Conservation (phyloP, 2,329 filamentous ascomycete genomes). For the Colletotrichum tabaci region DNA sequence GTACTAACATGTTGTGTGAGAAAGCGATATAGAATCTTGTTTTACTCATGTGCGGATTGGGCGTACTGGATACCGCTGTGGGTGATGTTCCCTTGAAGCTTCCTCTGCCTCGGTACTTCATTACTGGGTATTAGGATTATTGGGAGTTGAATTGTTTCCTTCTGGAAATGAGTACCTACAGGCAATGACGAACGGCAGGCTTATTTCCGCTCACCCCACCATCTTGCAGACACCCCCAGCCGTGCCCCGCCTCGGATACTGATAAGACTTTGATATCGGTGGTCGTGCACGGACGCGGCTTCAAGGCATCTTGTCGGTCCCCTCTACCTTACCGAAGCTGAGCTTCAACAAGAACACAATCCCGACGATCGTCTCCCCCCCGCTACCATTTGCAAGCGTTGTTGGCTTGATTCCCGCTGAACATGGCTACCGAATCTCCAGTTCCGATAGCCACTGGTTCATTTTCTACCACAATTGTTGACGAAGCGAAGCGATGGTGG, state of each 20-base stretch:
- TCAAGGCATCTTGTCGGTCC: constrained; percentile 6
- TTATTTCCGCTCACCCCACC: constrained; percentile 14
- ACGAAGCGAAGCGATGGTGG: constrained; percentile 42
- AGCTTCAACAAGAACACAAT: constrained; percentile 26
- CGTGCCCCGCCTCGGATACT: not conserved
- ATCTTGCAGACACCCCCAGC: constrained; percentile 7
- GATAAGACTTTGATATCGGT: constrained; percentile 20
- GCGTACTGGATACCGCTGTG: too few species aligned
- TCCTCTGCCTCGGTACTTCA: not conserved
- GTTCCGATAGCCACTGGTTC: constrained; percentile 1
- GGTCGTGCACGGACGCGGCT: constrained; percentile 24
- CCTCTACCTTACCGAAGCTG: constrained; percentile 21
- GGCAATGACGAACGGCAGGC: not conserved
- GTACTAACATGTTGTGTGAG: constrained; percentile 3
- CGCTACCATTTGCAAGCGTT: constrained; percentile 4
- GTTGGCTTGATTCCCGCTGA: not conserved
- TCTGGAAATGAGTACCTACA: not conserved
- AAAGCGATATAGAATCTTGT: not conserved
- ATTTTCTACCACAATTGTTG: constrained; percentile 1
- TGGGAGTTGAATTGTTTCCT: not conserved
- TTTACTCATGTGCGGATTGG: not conserved
- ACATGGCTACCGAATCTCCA: constrained; percentile 28
- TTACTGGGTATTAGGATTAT: not conserved
- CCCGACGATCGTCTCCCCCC: not conserved
- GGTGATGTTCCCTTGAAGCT: not conserved